Evolutionary conservation across 768 basidiomycete genomes (phyloP), one percentile per base, ranked within the genome.

Genomic region (Russula emetica): DNA sequence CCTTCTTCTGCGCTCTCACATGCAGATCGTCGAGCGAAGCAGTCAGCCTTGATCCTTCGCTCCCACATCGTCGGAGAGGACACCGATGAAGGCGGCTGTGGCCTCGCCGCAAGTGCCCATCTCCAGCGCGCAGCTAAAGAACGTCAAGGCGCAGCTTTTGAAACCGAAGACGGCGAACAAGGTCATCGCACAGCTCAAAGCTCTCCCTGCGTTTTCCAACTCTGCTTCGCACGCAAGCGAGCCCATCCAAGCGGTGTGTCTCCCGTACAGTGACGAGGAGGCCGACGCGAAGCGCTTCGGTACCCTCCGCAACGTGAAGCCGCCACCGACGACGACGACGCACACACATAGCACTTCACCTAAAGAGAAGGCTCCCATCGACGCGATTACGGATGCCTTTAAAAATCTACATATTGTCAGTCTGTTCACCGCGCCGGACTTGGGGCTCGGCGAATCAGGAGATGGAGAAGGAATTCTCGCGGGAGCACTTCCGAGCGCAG

Each of bases 161-260:
- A 71, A 86, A 50, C 83, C 87, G 22, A 86, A 87, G 72, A 76
- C 80, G 16, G 90, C 90, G 24, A 83, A 83, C 71, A 84, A 81
- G 69, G 77, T 93, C 63, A 89, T 92, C 65, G 77, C 81, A n/a
- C 84, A 91, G 54, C 79, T 93, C 16, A 84, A 82, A 45, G 69
- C 75, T 9, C 77, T 92, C 45, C 83, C 91, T n/a, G 75, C 79
- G 5, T 72, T 77, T 10, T 75, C 78, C 54, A 72, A 70, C 26
- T 69, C 72, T 11, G 44, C 61, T 32, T 67, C 58, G 14, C 67
- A 62, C 55, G 70, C 70, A 6, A 73, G 73, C 57, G 70, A 76
- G 4, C 88, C 88, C 24, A 89, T 92, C 32, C 90, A 86, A 69
- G 91, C 89, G 0, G 90, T 92, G 24, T 92, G 88, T 69, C 79